Evolutionary conservation across 768 basidiomycete genomes (phyloP), one percentile per base, ranked within the genome.

Genomic region (Suillus ampliporus): DNA sequence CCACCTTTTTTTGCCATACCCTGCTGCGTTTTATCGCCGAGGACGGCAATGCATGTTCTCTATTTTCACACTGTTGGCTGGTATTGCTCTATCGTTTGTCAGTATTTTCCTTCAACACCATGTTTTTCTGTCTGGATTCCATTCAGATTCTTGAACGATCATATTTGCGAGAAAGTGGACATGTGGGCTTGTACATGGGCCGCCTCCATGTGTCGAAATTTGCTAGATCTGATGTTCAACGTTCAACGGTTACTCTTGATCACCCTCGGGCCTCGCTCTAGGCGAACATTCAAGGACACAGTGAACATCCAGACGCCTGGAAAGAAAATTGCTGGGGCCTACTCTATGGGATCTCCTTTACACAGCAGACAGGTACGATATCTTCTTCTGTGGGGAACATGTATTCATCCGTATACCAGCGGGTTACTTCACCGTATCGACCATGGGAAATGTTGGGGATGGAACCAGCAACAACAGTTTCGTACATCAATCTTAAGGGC

Each of bases 41-140:
- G 50, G 31, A 34, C 23, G 23, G 23, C 38, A 11, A 26, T 54
- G 21, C 17, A 11, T 13, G 60, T 60, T 19, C 9, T 51, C 19
- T 26, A 23, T 60, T 61, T 57, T 28, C 28, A 60, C 26, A 28
- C 38, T 26, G 3, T 54, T 23, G 37, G 37, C 53, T 59, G 61
- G 61, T 43, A 3, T 37, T 13, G 15, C 15, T 54, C 21, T 54
- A 15, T 21, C 4, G 34, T 35, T 28, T 21, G 21, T 37, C 44
- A 21, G 2, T 7, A 56, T 56, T 15, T 47, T 23, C 5, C 37
- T 38, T 50, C 23, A 17, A 38, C 37, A 1, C 23, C 17, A 37
- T 38, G 3, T 10, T 23, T 17, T 40, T 5, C 15, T 19, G 14
- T 56, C 37, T 26, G 38, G 37, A 40, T 56, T 41, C 17, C 17